A percentile compares a stretch with the other conserved stretches of the same genome.
phyloP scores from a whole-genome alignment of 1,284 basidiomycete genomes.

The Mycosarcoma maydis region DNA sequence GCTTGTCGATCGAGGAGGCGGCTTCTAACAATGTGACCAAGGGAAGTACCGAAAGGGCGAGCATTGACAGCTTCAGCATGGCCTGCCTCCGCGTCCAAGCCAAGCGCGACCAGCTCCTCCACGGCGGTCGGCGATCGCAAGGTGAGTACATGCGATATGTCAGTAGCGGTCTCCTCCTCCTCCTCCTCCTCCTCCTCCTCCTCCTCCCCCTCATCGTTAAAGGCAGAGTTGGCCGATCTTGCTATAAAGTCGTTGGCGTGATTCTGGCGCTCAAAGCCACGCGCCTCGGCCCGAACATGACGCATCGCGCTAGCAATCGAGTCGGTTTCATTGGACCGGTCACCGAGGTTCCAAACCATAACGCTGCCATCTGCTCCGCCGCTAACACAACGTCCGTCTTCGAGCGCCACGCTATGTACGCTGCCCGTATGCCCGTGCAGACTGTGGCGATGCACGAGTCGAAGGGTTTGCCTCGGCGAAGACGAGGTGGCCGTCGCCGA shows the following conservation, averaged over 20 bases:
- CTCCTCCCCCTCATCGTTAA: conserved; percentile 14
- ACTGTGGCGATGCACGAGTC: conserved; percentile 51
- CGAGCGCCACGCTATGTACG: conserved; percentile 60
- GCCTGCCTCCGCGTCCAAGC: neutral
- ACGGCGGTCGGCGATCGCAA: conserved; percentile 14
- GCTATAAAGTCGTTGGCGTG: neutral
- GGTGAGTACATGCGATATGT: conserved; percentile 37
- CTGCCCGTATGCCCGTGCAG: conserved; percentile 65
- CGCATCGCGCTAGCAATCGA: conserved; percentile 34
- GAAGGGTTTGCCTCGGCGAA: conserved; percentile 14
- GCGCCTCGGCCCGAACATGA: conserved; percentile 2
- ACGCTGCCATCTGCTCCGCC: conserved; percentile 63
- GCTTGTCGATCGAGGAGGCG: conserved; percentile 15
- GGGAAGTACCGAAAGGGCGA: conserved; percentile 7
- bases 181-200: conserved; percentile 18
- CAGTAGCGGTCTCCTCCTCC: conserved; percentile 9
- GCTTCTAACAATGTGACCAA: conserved; percentile 21
- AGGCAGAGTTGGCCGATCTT: conserved; percentile 12
- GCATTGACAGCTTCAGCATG: neutral
- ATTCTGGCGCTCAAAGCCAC: neutral
- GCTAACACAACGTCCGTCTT: conserved; percentile 58
- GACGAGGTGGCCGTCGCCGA: conserved; percentile 30
- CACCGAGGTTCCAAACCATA: conserved; percentile 63
- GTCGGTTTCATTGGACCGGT: conserved; percentile 31
- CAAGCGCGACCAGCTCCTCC: neutral